Conservation (phyloP, 2,329 filamentous ascomycete genomes). For the Teratosphaeria pseudoeucalypti region DNA sequence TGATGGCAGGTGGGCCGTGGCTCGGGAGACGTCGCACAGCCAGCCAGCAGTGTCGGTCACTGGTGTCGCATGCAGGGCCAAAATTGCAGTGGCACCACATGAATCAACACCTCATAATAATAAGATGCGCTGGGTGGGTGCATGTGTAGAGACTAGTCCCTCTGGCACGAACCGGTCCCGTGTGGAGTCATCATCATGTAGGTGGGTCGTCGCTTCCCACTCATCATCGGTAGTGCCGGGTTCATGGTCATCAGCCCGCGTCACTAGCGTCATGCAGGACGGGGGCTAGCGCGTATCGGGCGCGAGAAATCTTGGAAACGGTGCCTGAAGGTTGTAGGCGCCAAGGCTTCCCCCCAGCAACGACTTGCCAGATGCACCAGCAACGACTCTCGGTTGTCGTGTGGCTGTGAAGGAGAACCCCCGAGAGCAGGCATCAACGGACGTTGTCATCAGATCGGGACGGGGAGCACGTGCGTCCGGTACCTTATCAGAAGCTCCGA, state of each 20-base stretch:
- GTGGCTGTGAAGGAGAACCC: neutral
- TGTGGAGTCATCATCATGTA: neutral
- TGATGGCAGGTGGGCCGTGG: neutral
- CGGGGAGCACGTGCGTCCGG: neutral
- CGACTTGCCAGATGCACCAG: neutral
- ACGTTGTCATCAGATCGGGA: neutral
- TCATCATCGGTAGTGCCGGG: neutral
- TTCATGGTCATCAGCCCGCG: neutral
- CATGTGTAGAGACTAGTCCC: neutral
- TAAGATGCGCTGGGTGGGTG: too few species aligned
- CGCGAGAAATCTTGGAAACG: neutral
- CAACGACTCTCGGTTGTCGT: neutral
- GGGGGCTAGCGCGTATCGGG: neutral
- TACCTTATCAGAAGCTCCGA: neutral
- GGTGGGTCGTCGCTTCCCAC: neutral
- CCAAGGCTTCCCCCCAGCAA: neutral
- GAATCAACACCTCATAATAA: neutral
- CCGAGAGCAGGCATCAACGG: neutral
- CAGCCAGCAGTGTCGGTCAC: neutral
- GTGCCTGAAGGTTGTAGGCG: neutral
- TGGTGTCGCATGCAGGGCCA: neutral
- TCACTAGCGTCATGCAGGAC: neutral
- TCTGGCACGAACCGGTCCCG: neutral
- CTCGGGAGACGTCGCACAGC: neutral
- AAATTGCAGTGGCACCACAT: neutral